phyloP scores from a whole-genome alignment of 164 flowering plant species.

The Nelumbo lutea region DNA sequence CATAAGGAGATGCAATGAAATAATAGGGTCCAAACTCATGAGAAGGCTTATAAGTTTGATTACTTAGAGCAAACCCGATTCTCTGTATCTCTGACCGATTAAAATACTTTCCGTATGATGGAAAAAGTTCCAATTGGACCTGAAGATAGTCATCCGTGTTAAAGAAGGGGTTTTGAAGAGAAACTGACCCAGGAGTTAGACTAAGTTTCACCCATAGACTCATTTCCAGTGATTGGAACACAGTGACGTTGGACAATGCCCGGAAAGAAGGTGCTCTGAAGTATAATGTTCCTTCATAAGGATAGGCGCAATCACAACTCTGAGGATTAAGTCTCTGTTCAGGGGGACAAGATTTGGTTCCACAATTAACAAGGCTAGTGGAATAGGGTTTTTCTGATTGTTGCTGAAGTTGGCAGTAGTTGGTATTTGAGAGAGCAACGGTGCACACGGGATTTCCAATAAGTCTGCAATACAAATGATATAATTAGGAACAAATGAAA shows the following conservation, averaged over 20 bases:
- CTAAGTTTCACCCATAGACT: slow-evolving; percentile 53
- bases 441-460: slow-evolving; percentile 78
- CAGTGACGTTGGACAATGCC: slow-evolving; percentile 52
- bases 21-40: slow-evolving; percentile 54
- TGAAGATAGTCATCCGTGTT: slow-evolving; percentile 67
- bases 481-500: too few species aligned
- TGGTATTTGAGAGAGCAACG: slow-evolving; percentile 31
- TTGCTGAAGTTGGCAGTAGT: slow-evolving; percentile 57
- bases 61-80: slow-evolving; percentile 58
- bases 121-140: slow-evolving; percentile 63
- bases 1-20: slow-evolving; percentile 47
- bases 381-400: slow-evolving; percentile 39
- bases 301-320: slow-evolving; percentile 39
- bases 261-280: slow-evolving; percentile 80
- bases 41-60: slow-evolving; percentile 69
- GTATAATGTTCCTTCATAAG: slow-evolving; percentile 71
- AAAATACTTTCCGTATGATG: slow-evolving; percentile 52
- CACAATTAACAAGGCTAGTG: slow-evolving; percentile 66
- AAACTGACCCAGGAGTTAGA: slow-evolving; percentile 85
- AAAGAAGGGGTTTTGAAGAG: slow-evolving; percentile 62
- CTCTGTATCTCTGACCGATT: slow-evolving; percentile 54
- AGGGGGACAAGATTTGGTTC: slow-evolving; percentile 32
- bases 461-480: slow-evolving; percentile 32
- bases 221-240: slow-evolving; percentile 61
- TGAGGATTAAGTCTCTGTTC: slow-evolving; percentile 43